phyloP scores from a whole-genome alignment of 2,329 filamentous ascomycete genomes.

The Colletotrichum filicis region DNA sequence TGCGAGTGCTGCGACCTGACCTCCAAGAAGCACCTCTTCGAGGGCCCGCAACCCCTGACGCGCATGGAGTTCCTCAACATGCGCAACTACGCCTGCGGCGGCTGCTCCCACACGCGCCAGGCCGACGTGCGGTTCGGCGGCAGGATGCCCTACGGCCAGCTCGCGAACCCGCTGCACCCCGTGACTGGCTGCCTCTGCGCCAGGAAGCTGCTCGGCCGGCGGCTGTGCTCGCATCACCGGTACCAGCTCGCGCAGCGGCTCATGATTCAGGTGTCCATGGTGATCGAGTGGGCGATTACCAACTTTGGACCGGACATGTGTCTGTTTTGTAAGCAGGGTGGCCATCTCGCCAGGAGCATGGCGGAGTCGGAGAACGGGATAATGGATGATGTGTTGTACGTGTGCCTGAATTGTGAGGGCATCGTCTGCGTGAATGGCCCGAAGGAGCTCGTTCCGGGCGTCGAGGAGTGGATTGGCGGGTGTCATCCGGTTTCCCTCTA shows the following conservation, averaged over 20 bases:
- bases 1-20: conserved; percentile 42
- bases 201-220: conserved; percentile 45
- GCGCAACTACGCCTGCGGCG: conserved; percentile 49
- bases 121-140: background rate
- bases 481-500: background rate
- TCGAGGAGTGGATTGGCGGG: conserved; percentile 33
- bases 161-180: conserved; percentile 15
- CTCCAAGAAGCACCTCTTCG: conserved; percentile 37
- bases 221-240: conserved; percentile 50
- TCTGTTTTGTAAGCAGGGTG: conserved; percentile 43
- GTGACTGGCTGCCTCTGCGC: conserved; percentile 51
- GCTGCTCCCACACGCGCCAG: conserved; percentile 39
- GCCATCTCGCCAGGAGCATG: conserved; percentile 17
- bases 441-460: conserved; percentile 10
- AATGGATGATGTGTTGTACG: conserved; percentile 38
- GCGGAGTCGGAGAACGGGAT: background rate
- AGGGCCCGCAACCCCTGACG: conserved; percentile 25
- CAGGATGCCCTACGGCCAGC: background rate
- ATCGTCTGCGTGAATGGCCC: conserved; percentile 32
- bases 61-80: conserved; percentile 43
- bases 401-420: conserved; percentile 47
- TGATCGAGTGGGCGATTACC: conserved; percentile 42
- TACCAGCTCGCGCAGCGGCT: conserved; percentile 41
- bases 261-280: conserved; percentile 36
- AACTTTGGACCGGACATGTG: conserved; percentile 42